These are phyloP conservation scores for Yarrowia galli DNA, from an alignment of 1,139 yeast species.

Conservation along the genomic window DNA sequence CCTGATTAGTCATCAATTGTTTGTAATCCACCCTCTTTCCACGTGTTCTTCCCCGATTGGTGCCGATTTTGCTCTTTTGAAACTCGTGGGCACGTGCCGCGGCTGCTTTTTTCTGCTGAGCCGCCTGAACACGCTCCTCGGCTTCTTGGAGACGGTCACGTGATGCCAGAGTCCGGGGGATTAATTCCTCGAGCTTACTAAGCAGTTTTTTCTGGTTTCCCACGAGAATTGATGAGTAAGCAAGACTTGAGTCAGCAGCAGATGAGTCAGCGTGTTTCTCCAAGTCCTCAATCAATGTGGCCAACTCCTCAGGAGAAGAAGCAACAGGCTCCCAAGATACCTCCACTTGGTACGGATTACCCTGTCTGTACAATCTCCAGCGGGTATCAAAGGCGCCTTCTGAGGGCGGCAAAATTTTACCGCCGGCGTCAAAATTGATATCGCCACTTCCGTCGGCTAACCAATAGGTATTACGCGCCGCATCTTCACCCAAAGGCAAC, in stretches of 20 bases:
- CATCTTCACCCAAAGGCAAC: conserved; percentile 41
- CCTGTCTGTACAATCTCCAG: conserved; percentile 50
- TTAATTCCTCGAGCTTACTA: conserved; percentile 18
- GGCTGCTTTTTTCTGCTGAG: conserved; percentile 45
- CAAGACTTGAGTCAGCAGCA: conserved; percentile 30
- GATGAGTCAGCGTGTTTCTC: too few species aligned
- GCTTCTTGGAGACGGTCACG: conserved; percentile 46
- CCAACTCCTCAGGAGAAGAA: conserved; percentile 46
- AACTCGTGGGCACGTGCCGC: conserved; percentile 45
- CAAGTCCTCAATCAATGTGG: conserved; percentile 42
- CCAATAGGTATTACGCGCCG: conserved; percentile 45
- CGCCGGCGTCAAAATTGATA: conserved; percentile 20
- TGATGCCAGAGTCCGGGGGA: conserved; percentile 39
- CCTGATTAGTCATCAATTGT: conserved; percentile 40
- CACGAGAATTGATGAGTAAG: conserved; percentile 35
- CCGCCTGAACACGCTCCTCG: conserved; percentile 45
- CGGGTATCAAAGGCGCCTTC: conserved; percentile 44
- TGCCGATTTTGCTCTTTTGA: conserved; percentile 42
- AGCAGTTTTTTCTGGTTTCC: conserved; percentile 42
- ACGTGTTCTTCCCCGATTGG: conserved; percentile 51
- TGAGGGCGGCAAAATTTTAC: conserved; percentile 1
- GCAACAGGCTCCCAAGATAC: conserved; percentile 52
- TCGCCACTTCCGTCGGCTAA: conserved; percentile 46
- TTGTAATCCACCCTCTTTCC: conserved; percentile 51
- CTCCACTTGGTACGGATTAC: conserved; percentile 47